These are phyloP conservation scores for Aspergillus aculeatus DNA, from an alignment of 2,329 filamentous ascomycete genomes.

Conservation along the genomic window DNA sequence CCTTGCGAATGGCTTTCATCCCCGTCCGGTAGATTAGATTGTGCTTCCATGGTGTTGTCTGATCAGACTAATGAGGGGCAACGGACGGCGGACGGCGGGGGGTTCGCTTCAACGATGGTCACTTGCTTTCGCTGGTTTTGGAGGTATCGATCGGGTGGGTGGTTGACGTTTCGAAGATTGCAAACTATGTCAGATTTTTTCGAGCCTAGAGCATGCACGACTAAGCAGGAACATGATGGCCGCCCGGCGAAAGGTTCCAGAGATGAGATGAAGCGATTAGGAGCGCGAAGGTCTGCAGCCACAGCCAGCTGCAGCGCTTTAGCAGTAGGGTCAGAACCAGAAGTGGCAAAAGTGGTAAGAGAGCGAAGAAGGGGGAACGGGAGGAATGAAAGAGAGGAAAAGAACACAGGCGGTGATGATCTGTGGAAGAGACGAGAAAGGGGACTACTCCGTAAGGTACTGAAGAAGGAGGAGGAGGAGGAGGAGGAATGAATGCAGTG, in stretches of 20 bases:
- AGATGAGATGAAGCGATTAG: background rate
- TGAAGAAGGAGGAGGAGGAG: background rate
- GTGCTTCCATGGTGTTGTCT: conserved; percentile 12
- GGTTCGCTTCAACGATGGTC: background rate
- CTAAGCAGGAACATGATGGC: background rate
- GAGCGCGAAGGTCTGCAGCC: background rate
- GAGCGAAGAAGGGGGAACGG: background rate
- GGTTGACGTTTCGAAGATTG: background rate
- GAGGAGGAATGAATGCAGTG: too few species aligned
- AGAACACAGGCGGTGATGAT: background rate
- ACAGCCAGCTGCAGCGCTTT: background rate
- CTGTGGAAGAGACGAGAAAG: background rate
- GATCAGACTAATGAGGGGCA: background rate
- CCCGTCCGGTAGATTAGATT: conserved; percentile 13
- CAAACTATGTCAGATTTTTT: background rate
- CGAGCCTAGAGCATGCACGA: background rate
- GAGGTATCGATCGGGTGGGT: too few species aligned
- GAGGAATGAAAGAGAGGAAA: background rate
- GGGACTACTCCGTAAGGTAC: background rate
- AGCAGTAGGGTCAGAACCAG: background rate
- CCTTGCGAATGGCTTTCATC: conserved; percentile 8
- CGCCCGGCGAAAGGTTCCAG: background rate
- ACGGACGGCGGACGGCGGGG: background rate
- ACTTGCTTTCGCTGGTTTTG: background rate
- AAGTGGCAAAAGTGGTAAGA: background rate